Conservation (phyloP, 192 early-diverging fungal genomes). For the Coemansia sp. region DNA sequence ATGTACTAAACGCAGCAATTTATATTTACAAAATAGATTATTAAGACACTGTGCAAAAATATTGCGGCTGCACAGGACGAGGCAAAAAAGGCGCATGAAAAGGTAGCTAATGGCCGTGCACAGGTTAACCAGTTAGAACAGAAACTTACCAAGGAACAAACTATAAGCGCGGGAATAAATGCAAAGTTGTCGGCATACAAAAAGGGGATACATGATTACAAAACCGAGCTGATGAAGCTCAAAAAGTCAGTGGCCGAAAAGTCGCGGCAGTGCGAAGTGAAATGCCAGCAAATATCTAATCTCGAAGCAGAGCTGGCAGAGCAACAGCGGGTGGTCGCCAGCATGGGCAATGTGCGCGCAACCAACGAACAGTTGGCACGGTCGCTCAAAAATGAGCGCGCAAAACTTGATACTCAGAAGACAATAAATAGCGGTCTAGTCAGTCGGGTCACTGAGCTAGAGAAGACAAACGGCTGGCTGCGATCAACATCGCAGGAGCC, state of each 20-base stretch:
- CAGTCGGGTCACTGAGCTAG: constrained; percentile 13
- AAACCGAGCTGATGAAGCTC: constrained; percentile 11
- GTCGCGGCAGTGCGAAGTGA: constrained; percentile 22
- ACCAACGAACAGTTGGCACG: constrained; percentile 41
- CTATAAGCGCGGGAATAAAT: background rate
- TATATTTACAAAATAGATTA: background rate
- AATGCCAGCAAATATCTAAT: background rate
- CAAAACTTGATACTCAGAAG: constrained; percentile 17
- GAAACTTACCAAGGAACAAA: background rate
- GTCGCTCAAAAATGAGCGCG: constrained; percentile 34
- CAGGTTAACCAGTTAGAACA: background rate
- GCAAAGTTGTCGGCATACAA: constrained; percentile 5
- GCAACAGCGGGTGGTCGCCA: constrained; percentile 33
- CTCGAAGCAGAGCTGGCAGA: constrained; percentile 26
- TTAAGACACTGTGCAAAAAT: constrained; percentile 19
- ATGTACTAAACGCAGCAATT: too few relatives aligned
- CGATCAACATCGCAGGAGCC: background rate
- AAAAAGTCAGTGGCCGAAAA: constrained; percentile 29
- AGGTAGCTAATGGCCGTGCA: background rate
- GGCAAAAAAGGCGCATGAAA: constrained; percentile 8
- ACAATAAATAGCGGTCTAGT: constrained; percentile 21
- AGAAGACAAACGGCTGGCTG: background rate
- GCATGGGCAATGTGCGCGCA: constrained; percentile 41
- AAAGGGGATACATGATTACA: constrained; percentile 14
- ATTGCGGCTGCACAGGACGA: constrained; percentile 28